Conservation (phyloP, 2,329 filamentous ascomycete species). For the Sclerotinia minor region DNA sequence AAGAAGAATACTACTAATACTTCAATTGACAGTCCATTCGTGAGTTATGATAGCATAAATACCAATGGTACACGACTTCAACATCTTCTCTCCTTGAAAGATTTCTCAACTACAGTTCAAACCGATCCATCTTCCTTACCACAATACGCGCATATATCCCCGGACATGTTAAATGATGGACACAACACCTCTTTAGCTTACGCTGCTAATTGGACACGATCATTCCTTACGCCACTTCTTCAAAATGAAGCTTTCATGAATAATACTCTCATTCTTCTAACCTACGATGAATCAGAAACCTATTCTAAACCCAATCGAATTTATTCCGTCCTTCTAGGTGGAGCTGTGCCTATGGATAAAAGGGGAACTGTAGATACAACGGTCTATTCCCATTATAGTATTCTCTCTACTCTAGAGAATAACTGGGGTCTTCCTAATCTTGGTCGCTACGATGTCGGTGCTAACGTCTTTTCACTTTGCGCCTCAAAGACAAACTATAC, state of each 20-base stretch:
- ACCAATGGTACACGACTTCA: conserved; percentile 52
- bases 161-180: conserved; percentile 66
- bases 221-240: conserved; percentile 56
- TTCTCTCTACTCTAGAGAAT: conserved; percentile 46
- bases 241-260: conserved; percentile 53
- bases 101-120: conserved; percentile 60
- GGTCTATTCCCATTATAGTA: conserved; percentile 50
- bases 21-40: conserved; percentile 38
- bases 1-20: conserved; percentile 20
- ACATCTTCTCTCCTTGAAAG: conserved; percentile 61
- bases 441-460: conserved; percentile 48
- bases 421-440: conserved; percentile 49
- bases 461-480: conserved; percentile 42
- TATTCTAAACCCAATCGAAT: conserved; percentile 55
- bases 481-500: conserved; percentile 37
- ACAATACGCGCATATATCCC: conserved; percentile 64
- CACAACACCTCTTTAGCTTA: conserved; percentile 58
- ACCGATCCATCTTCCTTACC: conserved; percentile 52
- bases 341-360: conserved; percentile 49
- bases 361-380: conserved; percentile 54
- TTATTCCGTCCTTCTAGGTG: conserved; percentile 55
- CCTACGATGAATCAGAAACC: conserved; percentile 58
- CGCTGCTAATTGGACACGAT: conserved; percentile 53
- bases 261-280: conserved; percentile 56
- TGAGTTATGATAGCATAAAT: conserved; percentile 57